Base-by-base conservation (phyloP, 371 early-diverging fungal species). In the Mortierella sp. region DNA sequence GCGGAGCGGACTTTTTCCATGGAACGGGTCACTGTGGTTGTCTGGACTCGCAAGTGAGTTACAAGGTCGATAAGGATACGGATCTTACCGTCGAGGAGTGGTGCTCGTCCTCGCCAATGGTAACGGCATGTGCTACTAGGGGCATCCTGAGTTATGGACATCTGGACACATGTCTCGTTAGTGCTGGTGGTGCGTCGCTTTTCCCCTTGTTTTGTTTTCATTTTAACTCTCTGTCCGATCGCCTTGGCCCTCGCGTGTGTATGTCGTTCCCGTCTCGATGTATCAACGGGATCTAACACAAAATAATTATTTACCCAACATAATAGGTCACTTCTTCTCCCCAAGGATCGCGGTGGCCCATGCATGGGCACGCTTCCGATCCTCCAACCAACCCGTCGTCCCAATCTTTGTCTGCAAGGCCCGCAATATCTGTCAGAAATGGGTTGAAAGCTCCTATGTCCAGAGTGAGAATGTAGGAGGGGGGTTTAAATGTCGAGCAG, bases 341-440 rank as follows among this genome's bases (percentile, higher is more conserved):
- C 37, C 64, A 64, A 64, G 24, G 24, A 37, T 64, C 34, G 37
- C 8, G 8, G 64, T 37, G 21, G 64, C 64, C 0, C 64, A 64
- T 24, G 64, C 64, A 64, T 37, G 37, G 64, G 64, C 64, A 21
- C 64, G 37, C 0, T 64, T 64, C 37, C 37, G 64, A 8, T 64
- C 34, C 1, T 37, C 37, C 5, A 64, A 37, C 64, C 64, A 64
- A 16, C 5, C 21, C 14, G 10, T 21, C 37, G 64, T 64, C 24
- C 64, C 64, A 2, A 64, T 64, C 24, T 64, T 64, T 64, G 37
- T 64, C 64, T 64, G 64, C 64, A 64, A 64, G 37, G 37, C 64
- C 64, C 64, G 64, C 21, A 64, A 37, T 19, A 31, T 64, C 2
- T 34, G 64, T 21, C 21, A 64, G 9, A 64, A 64, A 19, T 64